These are phyloP conservation scores for Tulasnella sp. DNA, from an alignment of 768 basidiomycete genomes.

Conservation along the genomic window DNA sequence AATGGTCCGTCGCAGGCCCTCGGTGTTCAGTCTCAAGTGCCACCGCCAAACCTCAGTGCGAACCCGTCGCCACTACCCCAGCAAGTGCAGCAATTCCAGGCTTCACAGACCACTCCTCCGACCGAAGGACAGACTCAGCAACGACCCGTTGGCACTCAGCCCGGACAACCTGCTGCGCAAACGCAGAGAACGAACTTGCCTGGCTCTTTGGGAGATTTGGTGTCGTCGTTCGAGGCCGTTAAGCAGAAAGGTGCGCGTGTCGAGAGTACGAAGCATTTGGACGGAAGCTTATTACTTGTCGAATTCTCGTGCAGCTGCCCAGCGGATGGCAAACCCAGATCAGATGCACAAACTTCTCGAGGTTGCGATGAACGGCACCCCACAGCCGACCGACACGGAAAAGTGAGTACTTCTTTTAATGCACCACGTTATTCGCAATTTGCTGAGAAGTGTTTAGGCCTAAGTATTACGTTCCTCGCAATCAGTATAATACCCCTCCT, in stretches of 20 bases:
- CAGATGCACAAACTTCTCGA: conserved; percentile 93
- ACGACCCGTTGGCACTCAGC: conserved; percentile 15
- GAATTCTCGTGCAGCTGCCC: conserved; percentile 54
- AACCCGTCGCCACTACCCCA: conserved; percentile 56
- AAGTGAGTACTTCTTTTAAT: conserved; percentile 57
- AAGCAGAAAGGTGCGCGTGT: conserved; percentile 82
- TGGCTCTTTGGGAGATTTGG: conserved; percentile 86
- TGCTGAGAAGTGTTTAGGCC: conserved; percentile 60
- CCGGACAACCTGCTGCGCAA: conserved; percentile 42
- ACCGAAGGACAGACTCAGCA: conserved; percentile 13
- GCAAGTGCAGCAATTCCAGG: conserved; percentile 51
- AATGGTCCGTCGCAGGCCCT: conserved; percentile 18
- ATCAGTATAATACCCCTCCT: conserved; percentile 85
- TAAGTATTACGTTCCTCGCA: conserved; percentile 93
- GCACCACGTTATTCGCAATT: not conserved
- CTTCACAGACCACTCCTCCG: conserved; percentile 33
- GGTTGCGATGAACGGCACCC: conserved; percentile 83
- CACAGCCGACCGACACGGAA: conserved; percentile 93
- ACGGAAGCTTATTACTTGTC: not conserved
- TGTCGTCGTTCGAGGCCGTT: conserved; percentile 91
- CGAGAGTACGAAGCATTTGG: not conserved
- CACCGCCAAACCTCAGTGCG: conserved; percentile 18
- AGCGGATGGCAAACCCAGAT: conserved; percentile 83
- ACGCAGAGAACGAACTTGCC: conserved; percentile 56
- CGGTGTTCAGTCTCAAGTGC: conserved; percentile 20